These are phyloP conservation scores for Mimosa pudica DNA, from an alignment of 306 rosid genomes.

Conservation along the genomic window DNA sequence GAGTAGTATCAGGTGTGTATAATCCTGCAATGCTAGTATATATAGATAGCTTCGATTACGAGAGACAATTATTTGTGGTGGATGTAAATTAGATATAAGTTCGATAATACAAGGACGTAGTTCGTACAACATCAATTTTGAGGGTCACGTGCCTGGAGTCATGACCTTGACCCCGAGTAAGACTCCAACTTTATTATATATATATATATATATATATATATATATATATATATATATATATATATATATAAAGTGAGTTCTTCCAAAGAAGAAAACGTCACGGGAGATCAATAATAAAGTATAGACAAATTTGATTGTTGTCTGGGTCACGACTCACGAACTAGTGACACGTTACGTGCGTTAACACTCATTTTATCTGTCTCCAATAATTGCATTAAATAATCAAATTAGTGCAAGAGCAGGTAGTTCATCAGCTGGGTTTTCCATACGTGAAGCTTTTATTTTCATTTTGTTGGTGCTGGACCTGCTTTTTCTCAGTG, in stretches of 20 bases:
- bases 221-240: no score
- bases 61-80: background rate
- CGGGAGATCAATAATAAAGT: slow-evolving; percentile 1
- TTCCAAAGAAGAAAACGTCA: slow-evolving; percentile 15
- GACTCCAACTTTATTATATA: background rate
- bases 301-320: slow-evolving; percentile 16
- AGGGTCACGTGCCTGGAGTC: slow-evolving; percentile 41
- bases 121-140: slow-evolving; percentile 29
- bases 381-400: background rate
- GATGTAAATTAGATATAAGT: background rate
- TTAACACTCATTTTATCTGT: background rate
- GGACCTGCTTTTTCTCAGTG: slow-evolving; percentile 3
- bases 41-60: background rate
- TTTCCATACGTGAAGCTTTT: background rate
- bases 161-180: slow-evolving; percentile 3
- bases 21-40: background rate
- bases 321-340: slow-evolving; percentile 8
- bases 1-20: no score
- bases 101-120: slow-evolving; percentile 8
- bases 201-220: no score
- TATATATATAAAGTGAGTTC: background rate
- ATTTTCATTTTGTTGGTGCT: slow-evolving; percentile 5
- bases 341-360: slow-evolving; percentile 15
- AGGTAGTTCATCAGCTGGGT: background rate
- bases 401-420: background rate